Conservation (phyloP, 1,284 basidiomycete genomes). For the Ganoderma resinaceum region DNA sequence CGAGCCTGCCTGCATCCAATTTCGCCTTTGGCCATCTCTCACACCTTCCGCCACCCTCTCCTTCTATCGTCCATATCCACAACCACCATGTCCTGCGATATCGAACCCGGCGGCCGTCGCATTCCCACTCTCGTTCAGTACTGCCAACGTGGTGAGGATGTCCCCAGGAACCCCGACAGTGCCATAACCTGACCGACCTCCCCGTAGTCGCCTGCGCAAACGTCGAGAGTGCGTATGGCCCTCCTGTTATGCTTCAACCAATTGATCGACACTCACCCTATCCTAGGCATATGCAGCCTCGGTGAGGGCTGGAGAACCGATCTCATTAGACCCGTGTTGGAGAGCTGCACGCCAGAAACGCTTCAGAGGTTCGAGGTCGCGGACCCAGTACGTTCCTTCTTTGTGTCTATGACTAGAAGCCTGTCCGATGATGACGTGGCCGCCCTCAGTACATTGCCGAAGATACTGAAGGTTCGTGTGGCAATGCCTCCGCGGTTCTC, state of each 20-base stretch:
- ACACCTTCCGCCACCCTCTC: constrained; percentile 18
- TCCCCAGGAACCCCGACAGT: constrained; percentile 20
- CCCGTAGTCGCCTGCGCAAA: constrained; percentile 57
- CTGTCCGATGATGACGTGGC: constrained; percentile 13
- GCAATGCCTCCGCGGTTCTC: constrained; percentile 9
- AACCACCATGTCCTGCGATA: constrained; percentile 27
- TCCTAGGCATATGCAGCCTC: constrained; percentile 36
- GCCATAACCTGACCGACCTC: constrained; percentile 28
- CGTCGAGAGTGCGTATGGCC: constrained; percentile 54
- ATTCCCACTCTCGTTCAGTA: constrained; percentile 51
- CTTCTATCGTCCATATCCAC: constrained; percentile 12
- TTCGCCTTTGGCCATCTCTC: constrained; percentile 22
- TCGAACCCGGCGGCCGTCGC: constrained; percentile 39
- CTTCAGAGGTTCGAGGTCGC: constrained; percentile 69
- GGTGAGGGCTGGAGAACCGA: constrained; percentile 61
- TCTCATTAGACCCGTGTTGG: constrained; percentile 73
- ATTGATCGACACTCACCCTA: constrained; percentile 5
- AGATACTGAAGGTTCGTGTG: constrained; percentile 61
- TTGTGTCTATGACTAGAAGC: background rate
- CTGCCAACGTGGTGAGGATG: constrained; percentile 50
- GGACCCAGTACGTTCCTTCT: constrained; percentile 62
- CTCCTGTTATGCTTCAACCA: background rate
- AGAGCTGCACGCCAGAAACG: constrained; percentile 73
- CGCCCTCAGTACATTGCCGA: constrained; percentile 57
- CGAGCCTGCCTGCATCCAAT: constrained; percentile 3